These are phyloP conservation scores for Lactifluus volemus DNA, from an alignment of 768 basidiomycete species.

Conservation along the genomic window DNA sequence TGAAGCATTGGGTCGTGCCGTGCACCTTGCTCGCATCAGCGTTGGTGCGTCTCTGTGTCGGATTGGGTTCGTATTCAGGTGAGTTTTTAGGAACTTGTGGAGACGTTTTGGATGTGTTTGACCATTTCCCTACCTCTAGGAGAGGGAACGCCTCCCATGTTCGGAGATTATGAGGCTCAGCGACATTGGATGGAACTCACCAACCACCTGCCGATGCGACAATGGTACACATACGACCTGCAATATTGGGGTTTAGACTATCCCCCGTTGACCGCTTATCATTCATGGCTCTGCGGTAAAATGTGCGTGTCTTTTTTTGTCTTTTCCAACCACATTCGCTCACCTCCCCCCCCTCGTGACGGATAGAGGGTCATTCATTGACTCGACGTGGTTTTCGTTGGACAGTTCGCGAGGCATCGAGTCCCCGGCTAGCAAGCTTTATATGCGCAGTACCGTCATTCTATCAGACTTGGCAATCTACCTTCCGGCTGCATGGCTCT, in stretches of 20 bases:
- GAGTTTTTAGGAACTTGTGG: slow-evolving; percentile 22
- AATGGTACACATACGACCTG: slow-evolving; percentile 87
- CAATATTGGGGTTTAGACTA: slow-evolving; percentile 95
- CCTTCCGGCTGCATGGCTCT: slow-evolving; percentile 62
- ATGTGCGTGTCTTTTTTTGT: slow-evolving; percentile 40
- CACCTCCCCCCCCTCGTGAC: neutral
- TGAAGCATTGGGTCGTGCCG: slow-evolving; percentile 55
- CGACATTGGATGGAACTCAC: slow-evolving; percentile 95
- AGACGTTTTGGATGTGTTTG: neutral
- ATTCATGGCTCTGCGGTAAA: slow-evolving; percentile 74
- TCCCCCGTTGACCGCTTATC: slow-evolving; percentile 86
- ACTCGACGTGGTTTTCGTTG: slow-evolving; percentile 62
- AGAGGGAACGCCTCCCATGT: slow-evolving; percentile 66
- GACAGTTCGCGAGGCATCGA: slow-evolving; percentile 67
- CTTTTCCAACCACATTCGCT: neutral
- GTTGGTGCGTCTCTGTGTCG: slow-evolving; percentile 58
- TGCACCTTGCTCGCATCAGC: slow-evolving; percentile 42
- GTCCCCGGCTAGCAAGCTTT: slow-evolving; percentile 53
- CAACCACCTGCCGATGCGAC: slow-evolving; percentile 55
- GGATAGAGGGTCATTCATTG: slow-evolving; percentile 39
- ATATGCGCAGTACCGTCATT: slow-evolving; percentile 75
- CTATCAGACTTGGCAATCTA: slow-evolving; percentile 63
- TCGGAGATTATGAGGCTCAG: slow-evolving; percentile 90
- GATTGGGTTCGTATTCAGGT: slow-evolving; percentile 82
- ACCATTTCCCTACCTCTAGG: slow-evolving; percentile 35